These are phyloP conservation scores for Neurospora sublineolata DNA, from an alignment of 495 filamentous ascomycete species.

Conservation along the genomic window DNA sequence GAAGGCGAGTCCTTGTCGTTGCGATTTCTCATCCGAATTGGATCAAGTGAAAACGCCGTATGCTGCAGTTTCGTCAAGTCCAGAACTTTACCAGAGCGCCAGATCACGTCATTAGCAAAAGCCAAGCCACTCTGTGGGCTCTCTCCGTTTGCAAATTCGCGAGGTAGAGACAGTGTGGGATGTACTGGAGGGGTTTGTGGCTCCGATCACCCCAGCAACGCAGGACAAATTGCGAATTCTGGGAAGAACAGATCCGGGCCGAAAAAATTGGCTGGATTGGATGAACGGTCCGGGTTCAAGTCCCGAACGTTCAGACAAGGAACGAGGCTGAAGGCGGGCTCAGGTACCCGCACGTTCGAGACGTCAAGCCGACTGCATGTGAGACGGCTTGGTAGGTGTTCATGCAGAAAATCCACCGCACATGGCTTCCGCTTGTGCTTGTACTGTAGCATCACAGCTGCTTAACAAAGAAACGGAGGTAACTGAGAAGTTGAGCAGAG, in stretches of 20 bases:
- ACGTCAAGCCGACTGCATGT: constrained; percentile 1
- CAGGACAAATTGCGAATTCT: not conserved
- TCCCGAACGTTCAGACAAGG: not conserved
- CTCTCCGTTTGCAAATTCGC: not conserved
- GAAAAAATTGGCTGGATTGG: not conserved
- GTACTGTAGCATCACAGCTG: not conserved
- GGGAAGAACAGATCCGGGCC: not conserved
- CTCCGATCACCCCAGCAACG: not conserved
- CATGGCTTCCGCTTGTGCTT: not conserved
- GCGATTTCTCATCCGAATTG: not conserved
- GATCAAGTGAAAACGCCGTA: not conserved
- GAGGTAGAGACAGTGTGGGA: not conserved
- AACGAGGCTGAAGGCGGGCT: not conserved
- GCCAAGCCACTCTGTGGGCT: not conserved
- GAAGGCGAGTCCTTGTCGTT: not conserved
- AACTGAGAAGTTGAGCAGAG: not conserved
- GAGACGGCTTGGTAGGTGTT: not conserved
- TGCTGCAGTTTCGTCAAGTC: not conserved
- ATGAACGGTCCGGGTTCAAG: not conserved
- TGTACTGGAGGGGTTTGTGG: not conserved
- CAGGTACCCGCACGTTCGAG: not conserved
- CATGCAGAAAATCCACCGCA: not conserved
- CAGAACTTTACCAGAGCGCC: not conserved
- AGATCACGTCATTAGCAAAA: not conserved
- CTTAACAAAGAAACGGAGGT: not conserved